phyloP scores from a whole-genome alignment of 768 basidiomycete species.

The Macrolepiota fuliginosa region DNA sequence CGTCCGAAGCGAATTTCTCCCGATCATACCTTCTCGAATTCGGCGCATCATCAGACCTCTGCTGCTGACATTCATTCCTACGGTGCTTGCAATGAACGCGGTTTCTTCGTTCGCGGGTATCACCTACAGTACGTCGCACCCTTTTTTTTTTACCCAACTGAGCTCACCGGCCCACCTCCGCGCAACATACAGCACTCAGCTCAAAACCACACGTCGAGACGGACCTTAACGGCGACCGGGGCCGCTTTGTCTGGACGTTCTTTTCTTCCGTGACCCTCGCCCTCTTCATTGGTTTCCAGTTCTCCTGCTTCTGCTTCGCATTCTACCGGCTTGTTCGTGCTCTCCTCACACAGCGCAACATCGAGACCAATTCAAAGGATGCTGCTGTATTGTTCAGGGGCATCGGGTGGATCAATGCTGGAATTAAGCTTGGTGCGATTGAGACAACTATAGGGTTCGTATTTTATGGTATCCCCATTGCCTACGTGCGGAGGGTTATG shows the following conservation, averaged over 20 bases:
- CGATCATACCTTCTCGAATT: constrained; percentile 48
- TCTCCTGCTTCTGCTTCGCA: constrained; percentile 52
- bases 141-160: not conserved
- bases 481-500: constrained; percentile 56
- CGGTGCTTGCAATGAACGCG: constrained; percentile 53
- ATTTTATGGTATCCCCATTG: constrained; percentile 46
- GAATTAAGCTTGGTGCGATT: constrained; percentile 58
- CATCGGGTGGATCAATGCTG: constrained; percentile 62
- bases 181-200: not conserved
- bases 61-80: constrained; percentile 53
- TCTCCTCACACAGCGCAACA: constrained; percentile 47
- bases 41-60: constrained; percentile 40
- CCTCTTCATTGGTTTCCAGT: constrained; percentile 56
- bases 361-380: constrained; percentile 44
- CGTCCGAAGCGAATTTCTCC: constrained; percentile 47
- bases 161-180: not conserved
- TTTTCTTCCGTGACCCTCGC: constrained; percentile 61
- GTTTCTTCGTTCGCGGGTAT: constrained; percentile 65
- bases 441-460: constrained; percentile 68
- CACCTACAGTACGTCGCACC: constrained; percentile 43
- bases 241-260: constrained; percentile 48
- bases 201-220: constrained; percentile 26
- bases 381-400: constrained; percentile 55
- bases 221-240: constrained; percentile 35
- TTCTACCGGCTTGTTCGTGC: constrained; percentile 56